Base-by-base conservation (phyloP, 2,329 filamentous ascomycete species). In the Dissoconium aciculare region DNA sequence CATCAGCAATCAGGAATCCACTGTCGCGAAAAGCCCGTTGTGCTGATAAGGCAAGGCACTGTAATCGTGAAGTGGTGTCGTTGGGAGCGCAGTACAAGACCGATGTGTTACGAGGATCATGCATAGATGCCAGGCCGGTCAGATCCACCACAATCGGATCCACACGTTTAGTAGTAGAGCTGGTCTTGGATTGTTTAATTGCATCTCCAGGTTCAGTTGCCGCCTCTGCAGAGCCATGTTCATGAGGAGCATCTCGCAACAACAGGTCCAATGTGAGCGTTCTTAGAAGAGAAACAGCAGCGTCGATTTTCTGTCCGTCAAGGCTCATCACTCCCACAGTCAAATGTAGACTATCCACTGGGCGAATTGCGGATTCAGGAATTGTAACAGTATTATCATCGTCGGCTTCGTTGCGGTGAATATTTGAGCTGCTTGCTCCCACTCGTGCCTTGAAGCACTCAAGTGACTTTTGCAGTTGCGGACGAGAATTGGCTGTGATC, bases 251-350 rank as follows among this genome's bases (percentile, higher is more conserved):
- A 11, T 27, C 26, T 8, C 15, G 14, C 14, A 54, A 37, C 13
- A 52, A 17, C 4, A 36, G 19, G 5, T 12, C 8, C 11, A 54
- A n/a, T 23, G 54, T 42, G 3, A 52, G 31, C 10, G 27, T 28
- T 14, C 46, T 12, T 5, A 56, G 37, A 5, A 65, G 53, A 1
- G 44, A 26, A 14, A 61, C 41, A 0, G 68, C 71, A 16, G 56
- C 52, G 0, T 62, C 45, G 2, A 76, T 53, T 27, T 66, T 61
- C 3, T 61, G 54, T 2, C 59, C 62, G 3, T 62, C 55, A 6
- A 93, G 66, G 40, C 69, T 77, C 78, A 94, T 85, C 1, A 91
- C 79, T 0, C 84, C 85, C 0, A 94, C 63, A 0, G 85, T 94
- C 3, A 92, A 60, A 55, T 95, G 87, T 28, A 94, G 56, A 1